These are phyloP conservation scores for Penicillium sp. DNA, from an alignment of 2,329 filamentous ascomycete species.

Conservation along the genomic window DNA sequence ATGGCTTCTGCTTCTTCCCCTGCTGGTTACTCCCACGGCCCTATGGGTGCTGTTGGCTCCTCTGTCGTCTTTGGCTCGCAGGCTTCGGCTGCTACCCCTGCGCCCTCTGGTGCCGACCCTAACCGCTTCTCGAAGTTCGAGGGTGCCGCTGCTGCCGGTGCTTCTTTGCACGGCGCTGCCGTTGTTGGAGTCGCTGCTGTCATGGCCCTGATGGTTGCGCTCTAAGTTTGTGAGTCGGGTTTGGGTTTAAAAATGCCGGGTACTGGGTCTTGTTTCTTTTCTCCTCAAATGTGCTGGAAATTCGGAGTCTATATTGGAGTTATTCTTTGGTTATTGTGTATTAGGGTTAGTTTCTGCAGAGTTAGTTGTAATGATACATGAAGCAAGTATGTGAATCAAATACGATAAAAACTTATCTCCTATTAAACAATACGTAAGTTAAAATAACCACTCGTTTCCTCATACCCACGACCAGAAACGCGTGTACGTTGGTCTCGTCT, in stretches of 20 bases:
- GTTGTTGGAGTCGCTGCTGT: constrained; percentile 21
- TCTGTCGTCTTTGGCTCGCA: constrained; percentile 15
- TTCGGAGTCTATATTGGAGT: constrained; percentile 6
- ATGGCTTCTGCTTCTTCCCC: constrained; percentile 14
- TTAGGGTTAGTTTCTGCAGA: not conserved
- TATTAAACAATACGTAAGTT: constrained; percentile 1
- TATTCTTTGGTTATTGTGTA: not conserved
- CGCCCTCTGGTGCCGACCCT: constrained; percentile 20
- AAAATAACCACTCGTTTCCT: not conserved
- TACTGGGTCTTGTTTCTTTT: not conserved
- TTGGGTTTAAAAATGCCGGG: not conserved
- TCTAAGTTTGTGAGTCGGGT: constrained; percentile 12
- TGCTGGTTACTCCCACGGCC: constrained; percentile 1
- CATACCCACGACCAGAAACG: not conserved
- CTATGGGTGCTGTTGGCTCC: constrained; percentile 14
- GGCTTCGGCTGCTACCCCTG: constrained; percentile 14
- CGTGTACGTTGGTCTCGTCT: not conserved
- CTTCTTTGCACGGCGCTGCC: constrained; percentile 13
- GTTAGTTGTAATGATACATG: constrained; percentile 22
- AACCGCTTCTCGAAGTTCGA: constrained; percentile 18
- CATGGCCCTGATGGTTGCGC: constrained; percentile 25
- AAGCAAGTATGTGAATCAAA: constrained; percentile 3
- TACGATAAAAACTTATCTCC: not conserved
- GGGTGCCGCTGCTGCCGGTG: constrained; percentile 18
- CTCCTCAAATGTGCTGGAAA: not conserved